Percentiles rank a stretch among this genome's conserved stretches.
Evolutionary conservation across 306 rosid genomes (phyloP).

Genomic region (cucumber (Cucumis sativus)): Cucumber_9930_V3 NC_026657.2:6505501-6506000

Average conservation of each 20-base stretch:
- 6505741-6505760: neutral
- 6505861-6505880: too few relatives aligned
- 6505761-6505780: neutral
- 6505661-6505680: neutral
- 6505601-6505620: neutral
- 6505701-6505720: neutral
- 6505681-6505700: neutral
- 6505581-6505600: neutral
- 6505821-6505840: neutral
- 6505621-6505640: neutral
- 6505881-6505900: too few relatives aligned
- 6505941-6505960: too few relatives aligned
- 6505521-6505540: slow-evolving; percentile 80
- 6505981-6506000: too few relatives aligned
- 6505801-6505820: neutral
- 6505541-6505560: slow-evolving; percentile 71
- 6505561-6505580: slow-evolving; percentile 3
- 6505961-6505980: too few relatives aligned
- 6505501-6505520: slow-evolving; percentile 96
- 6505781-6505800: neutral
- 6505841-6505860: too few relatives aligned
- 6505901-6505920: too few relatives aligned
- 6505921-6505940: too few relatives aligned
- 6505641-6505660: neutral
- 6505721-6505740: neutral